Base-by-base conservation (phyloP, 2,329 filamentous ascomycete species). In the Colletotrichum gigasporum region DNA sequence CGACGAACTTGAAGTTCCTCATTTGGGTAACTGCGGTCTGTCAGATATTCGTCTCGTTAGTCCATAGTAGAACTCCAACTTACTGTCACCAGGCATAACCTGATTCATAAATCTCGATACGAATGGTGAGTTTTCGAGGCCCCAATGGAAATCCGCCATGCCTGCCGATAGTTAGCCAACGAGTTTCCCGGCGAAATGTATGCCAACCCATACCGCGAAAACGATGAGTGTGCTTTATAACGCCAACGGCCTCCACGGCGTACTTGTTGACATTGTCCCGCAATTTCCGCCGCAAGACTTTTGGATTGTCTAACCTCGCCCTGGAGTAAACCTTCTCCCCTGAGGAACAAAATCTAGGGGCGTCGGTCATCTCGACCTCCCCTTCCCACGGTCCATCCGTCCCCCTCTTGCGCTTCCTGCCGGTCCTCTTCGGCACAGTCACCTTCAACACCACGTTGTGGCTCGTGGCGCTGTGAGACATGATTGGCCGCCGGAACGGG, bases 381-480 rank as follows among this genome's bases (percentile, higher is more conserved):
- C 82, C 82, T 39, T 82, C 78, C 72, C 88, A 95, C 0, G 90
- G 88, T 4, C 83, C 90, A 58, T 89, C 75, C 5, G 88, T 88
- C n/a, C 93, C 94, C 69, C 90, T 85, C 79, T 94, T 97, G 63
- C 94, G 87, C 77, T 92, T 97, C 65, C 93, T 87, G 3, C 94
- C 94, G 2, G 94, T 97, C 59, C 93, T 84, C 75, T 90, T 96
- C 0, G 96, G 95, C 1, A 98, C 88, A 0, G 91, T 94, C 58
- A 99, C 85, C 74, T 94, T 94, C 55, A 99, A 83, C 18, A 98
- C 84, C 18, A 98, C 80, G 72, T 97, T 97, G 73, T 94, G 92
- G 9, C 93, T 91, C 18, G 87, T 80, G 30, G 90, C 87, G 72
- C 90, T 91, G 41, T 90, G 89, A 7, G 95, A 97, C 69, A 91